Conservation (phyloP, 148 eudicot genomes). For the Euryodendron excelsum region DNA sequence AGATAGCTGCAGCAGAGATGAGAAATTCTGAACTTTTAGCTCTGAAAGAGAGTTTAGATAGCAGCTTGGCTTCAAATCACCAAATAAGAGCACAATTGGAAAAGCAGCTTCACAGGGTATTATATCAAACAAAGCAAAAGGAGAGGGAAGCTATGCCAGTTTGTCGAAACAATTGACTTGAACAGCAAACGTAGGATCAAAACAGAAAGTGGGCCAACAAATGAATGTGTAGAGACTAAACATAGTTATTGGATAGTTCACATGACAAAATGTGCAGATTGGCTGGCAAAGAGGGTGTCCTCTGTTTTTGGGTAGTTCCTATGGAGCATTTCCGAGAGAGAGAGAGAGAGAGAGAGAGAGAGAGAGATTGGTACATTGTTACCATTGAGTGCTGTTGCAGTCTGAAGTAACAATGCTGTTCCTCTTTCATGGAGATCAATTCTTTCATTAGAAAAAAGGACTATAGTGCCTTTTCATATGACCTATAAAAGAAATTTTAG, state of each 20-base stretch:
- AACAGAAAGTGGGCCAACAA: not conserved
- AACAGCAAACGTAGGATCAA: not conserved
- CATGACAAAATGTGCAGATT: too few relatives aligned
- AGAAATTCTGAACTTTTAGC: conserved; percentile 39
- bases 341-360: too few relatives aligned
- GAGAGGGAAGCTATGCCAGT: conserved; percentile 3
- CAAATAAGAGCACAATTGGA: conserved; percentile 31
- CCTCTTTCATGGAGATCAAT: too few relatives aligned
- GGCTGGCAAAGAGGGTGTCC: too few relatives aligned
- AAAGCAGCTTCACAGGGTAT: conserved; percentile 47
- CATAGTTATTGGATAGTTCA: not conserved
- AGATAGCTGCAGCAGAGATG: conserved; percentile 44
- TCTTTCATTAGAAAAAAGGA: too few relatives aligned
- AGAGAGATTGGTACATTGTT: too few relatives aligned
- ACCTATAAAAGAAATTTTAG: too few relatives aligned
- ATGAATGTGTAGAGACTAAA: not conserved
- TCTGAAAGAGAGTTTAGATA: conserved; percentile 31
- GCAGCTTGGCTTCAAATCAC: conserved; percentile 42
- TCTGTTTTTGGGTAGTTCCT: too few relatives aligned
- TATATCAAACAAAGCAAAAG: conserved; percentile 17
- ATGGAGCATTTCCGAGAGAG: too few relatives aligned
- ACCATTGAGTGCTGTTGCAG: too few relatives aligned
- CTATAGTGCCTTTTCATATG: too few relatives aligned
- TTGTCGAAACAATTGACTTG: not conserved
- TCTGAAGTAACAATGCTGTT: too few relatives aligned